Base-by-base conservation (phyloP, 2,329 filamentous ascomycete genomes). In the Cercospora brassicicola region DNA sequence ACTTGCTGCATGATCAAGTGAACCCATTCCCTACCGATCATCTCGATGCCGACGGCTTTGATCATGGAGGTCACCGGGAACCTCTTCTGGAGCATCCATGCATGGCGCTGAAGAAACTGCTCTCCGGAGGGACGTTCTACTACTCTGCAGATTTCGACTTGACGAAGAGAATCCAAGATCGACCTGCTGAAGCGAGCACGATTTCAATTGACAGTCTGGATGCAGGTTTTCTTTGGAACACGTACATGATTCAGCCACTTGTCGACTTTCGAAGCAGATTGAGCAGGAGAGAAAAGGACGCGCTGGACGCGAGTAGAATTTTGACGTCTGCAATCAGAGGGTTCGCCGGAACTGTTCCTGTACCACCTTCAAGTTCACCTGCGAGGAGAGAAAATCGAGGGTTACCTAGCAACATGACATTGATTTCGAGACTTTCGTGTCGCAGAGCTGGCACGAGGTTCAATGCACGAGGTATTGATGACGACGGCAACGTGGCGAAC, bases 91-190 rank as follows among this genome's bases (percentile, higher is more conserved):
- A 97, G 76, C 93, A 97, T 79, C 95, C 95, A 6, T 98, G 94
- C 79, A 84, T 93, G 74, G 92, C 95, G 56, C 81, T 99, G 68
- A 94, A 94, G 80, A 98, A 97, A 84, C 86, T 99, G 42, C 84
- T 99, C 65, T 91, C 92, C 77, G 94, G 96, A 78, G 94, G 94
- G 28, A 96, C 91, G 31, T 99, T 99, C 78, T 99, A 98, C 79
- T 99, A 97, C 82, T 97, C 93, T 78, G 92, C 93, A n/a, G 93
- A 98, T 79, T 99, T 99, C 79, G 94, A 99, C 78, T 84, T 99
- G 59, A 99, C 95, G 3, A 94, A 96, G 79, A 88, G 95, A 73
- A 82, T 98, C 70, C 95, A 99, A 80, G 91, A 97, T 77, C 89
- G 94, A 87, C 73, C 77, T 31, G 68, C 76, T 6, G 76, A 78